Percentiles rank a stretch among this genome's conserved stretches.
Conservation (phyloP, 768 basidiomycete species). For the Macrolepiota albuminosa region DNA sequence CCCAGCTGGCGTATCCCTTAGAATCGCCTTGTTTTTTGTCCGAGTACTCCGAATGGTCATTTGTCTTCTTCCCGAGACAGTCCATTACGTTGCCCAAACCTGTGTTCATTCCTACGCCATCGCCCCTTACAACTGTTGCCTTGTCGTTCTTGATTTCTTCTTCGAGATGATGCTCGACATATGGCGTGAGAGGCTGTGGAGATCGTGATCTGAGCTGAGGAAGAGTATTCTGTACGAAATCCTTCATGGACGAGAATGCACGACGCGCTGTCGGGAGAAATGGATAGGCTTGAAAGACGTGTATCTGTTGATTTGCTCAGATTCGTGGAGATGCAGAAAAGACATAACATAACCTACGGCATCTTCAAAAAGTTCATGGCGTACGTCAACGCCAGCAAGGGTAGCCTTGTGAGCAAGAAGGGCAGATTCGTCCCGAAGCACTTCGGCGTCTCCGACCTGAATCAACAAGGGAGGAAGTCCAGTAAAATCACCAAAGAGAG, state of each 20-base stretch:
- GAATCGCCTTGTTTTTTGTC: slow-evolving; percentile 8
- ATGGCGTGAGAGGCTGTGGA: slow-evolving; percentile 46
- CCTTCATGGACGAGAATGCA: slow-evolving; percentile 65
- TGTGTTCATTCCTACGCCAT: slow-evolving; percentile 53
- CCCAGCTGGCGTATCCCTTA: slow-evolving; percentile 17
- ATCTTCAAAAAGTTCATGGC: slow-evolving; percentile 89
- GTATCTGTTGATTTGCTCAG: slow-evolving; percentile 47
- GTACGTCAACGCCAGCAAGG: slow-evolving; percentile 78
- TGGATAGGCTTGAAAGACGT: slow-evolving; percentile 88
- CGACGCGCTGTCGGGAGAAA: slow-evolving; percentile 64
- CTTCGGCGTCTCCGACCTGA: slow-evolving; percentile 91
- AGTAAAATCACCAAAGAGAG: slow-evolving; percentile 84
- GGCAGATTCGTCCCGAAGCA: slow-evolving; percentile 90
- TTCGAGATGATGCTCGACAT: slow-evolving; percentile 58
- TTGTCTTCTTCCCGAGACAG: slow-evolving; percentile 23
- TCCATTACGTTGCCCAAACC: slow-evolving; percentile 37
- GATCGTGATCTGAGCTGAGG: slow-evolving; percentile 46
- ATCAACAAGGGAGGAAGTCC: slow-evolving; percentile 89
- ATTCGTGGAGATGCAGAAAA: background rate
- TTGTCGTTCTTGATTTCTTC: slow-evolving; percentile 67
- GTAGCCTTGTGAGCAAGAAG: slow-evolving; percentile 92
- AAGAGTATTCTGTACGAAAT: slow-evolving; percentile 61
- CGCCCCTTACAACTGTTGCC: slow-evolving; percentile 66
- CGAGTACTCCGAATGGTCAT: slow-evolving; percentile 9
- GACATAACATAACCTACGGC: slow-evolving; percentile 47